Percentiles rank a stretch among this genome's conserved stretches.
Conservation (phyloP, 2,329 filamentous ascomycete species). For the Aspergillus texensis region DNA sequence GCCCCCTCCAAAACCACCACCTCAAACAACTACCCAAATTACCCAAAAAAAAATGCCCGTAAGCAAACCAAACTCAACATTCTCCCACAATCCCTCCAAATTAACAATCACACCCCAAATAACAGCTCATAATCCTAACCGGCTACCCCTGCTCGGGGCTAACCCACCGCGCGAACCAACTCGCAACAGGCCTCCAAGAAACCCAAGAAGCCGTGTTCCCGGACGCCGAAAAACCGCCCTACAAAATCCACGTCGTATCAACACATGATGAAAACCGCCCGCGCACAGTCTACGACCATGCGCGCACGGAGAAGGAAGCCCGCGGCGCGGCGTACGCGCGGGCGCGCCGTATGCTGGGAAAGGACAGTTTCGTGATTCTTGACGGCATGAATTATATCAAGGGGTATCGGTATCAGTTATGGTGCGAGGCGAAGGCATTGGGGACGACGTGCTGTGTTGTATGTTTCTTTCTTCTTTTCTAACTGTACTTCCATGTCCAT, state of each 20-base stretch:
- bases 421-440: conserved; percentile 67
- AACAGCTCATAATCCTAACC: conserved; percentile 62
- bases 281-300: conserved; percentile 59
- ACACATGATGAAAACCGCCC: conserved; percentile 46
- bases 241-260: conserved; percentile 43
- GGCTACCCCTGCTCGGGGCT: conserved; percentile 67
- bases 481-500: no score
- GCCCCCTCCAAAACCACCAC: neutral
- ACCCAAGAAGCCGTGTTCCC: conserved; percentile 50
- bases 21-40: conserved; percentile 23
- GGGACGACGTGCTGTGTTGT: conserved; percentile 65
- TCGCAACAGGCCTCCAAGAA: conserved; percentile 54
- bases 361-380: conserved; percentile 63
- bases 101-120: neutral
- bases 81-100: neutral
- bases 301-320: conserved; percentile 64
- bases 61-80: no score
- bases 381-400: conserved; percentile 71
- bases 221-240: conserved; percentile 45
- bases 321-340: conserved; percentile 64
- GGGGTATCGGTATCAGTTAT: conserved; percentile 67
- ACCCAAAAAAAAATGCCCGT: neutral
- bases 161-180: conserved; percentile 61
- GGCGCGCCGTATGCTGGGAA: conserved; percentile 60
- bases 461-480: conserved; percentile 26